A percentile compares a stretch with the other conserved stretches of the same genome.
These are phyloP conservation scores for Candida arabinofermentans DNA, from an alignment of 805 yeast genomes.

Conservation along the genomic window DNA sequence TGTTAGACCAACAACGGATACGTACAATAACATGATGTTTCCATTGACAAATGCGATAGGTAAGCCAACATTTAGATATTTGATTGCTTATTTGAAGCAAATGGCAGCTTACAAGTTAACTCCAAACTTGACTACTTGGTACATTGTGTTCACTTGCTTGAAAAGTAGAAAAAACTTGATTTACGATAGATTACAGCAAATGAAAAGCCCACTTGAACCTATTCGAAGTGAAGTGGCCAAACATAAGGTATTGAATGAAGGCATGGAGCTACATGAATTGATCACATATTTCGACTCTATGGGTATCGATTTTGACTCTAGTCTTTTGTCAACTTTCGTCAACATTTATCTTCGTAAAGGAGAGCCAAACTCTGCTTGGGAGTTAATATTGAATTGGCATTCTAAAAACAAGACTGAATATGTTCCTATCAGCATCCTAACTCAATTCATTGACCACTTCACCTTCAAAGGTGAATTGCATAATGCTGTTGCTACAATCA, in stretches of 20 bases:
- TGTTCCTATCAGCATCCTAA: constrained; percentile 7
- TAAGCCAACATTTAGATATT: constrained; percentile 5
- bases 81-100: constrained; percentile 11
- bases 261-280: constrained; percentile 1
- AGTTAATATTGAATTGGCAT: constrained; percentile 3
- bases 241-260: constrained; percentile 3
- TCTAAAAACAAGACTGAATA: neutral
- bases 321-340: constrained; percentile 10
- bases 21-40: constrained; percentile 16
- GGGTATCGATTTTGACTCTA: constrained; percentile 1
- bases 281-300: constrained; percentile 1
- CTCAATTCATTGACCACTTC: constrained; percentile 16
- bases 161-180: constrained; percentile 7
- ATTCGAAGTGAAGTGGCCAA: constrained; percentile 10
- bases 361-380: constrained; percentile 14
- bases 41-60: constrained; percentile 10
- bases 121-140: constrained; percentile 23
- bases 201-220: constrained; percentile 9
- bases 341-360: constrained; percentile 5
- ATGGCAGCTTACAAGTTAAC: constrained; percentile 10
- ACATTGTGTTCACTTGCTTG: constrained; percentile 13
- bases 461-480: constrained; percentile 11
- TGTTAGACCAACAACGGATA: constrained; percentile 11
- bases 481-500: constrained; percentile 21
- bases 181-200: constrained; percentile 8